These are phyloP conservation scores for Crithidia sp. DNA, from an alignment of 208 protist genomes.

Conservation along the genomic window DNA sequence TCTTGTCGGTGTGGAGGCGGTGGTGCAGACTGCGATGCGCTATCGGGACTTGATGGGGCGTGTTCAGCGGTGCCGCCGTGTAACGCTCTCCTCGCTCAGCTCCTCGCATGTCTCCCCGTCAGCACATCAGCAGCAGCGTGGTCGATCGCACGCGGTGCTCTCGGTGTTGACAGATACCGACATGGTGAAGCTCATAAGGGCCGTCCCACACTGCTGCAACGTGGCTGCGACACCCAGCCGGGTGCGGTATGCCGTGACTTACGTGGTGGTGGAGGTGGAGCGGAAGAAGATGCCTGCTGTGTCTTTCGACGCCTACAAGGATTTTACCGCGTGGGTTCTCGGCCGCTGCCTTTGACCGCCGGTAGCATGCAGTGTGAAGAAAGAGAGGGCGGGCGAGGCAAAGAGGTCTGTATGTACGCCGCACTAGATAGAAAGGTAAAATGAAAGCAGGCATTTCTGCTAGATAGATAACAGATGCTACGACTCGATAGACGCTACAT, in stretches of 20 bases:
- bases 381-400: too few species aligned
- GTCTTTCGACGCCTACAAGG: constrained; percentile 33
- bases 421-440: too few species aligned
- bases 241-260: constrained; percentile 12
- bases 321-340: constrained; percentile 58
- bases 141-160: constrained; percentile 15
- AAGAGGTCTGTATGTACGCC: too few species aligned
- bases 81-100: too few species aligned
- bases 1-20: constrained; percentile 15
- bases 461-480: too few species aligned
- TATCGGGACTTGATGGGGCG: neutral
- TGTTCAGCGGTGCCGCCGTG: neutral
- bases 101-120: neutral
- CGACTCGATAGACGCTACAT: too few species aligned
- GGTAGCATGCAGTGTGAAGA: too few species aligned
- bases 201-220: constrained; percentile 15
- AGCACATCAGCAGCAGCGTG: neutral
- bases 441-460: too few species aligned
- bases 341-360: constrained; percentile 24
- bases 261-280: constrained; percentile 32
- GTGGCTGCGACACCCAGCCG: neutral
- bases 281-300: constrained; percentile 16
- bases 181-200: constrained; percentile 16
- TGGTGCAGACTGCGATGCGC: constrained; percentile 22
- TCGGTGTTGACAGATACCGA: constrained; percentile 28